Conservation (phyloP, 805 yeast species). For the Metschnikowia continentalis region DNA sequence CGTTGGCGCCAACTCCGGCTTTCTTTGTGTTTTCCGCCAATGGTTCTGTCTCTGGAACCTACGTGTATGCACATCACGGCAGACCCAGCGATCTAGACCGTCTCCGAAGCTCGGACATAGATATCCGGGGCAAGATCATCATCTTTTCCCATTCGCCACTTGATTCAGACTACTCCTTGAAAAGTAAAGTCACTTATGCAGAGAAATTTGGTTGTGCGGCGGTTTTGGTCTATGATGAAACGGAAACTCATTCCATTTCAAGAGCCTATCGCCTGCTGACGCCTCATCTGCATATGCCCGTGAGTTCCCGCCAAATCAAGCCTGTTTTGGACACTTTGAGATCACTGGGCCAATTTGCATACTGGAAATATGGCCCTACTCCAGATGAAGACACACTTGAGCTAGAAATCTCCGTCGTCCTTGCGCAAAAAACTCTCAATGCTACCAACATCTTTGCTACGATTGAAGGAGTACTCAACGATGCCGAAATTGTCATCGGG, state of each 20-base stretch:
- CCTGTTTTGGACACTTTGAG: conserved; percentile 15
- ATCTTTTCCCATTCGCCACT: conserved; percentile 20
- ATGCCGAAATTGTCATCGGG: conserved; percentile 38
- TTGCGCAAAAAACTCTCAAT: background rate
- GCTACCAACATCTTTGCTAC: conserved; percentile 30
- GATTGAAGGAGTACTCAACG: conserved; percentile 35
- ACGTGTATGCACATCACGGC: conserved; percentile 32
- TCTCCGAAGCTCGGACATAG: conserved; percentile 18
- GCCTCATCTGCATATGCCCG: conserved; percentile 12
- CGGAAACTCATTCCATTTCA: conserved; percentile 8
- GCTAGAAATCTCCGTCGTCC: conserved; percentile 6
- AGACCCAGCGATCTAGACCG: conserved; percentile 24
- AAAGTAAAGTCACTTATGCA: conserved; percentile 12
- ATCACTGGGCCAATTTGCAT: conserved; percentile 5
- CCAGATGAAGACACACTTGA: conserved; percentile 6
- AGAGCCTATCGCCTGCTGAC: conserved; percentile 6
- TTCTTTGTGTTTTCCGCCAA: conserved; percentile 24
- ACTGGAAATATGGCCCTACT: conserved; percentile 13
- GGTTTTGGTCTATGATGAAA: conserved; percentile 14
- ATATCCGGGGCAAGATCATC: conserved; percentile 24
- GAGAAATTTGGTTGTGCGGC: conserved; percentile 13
- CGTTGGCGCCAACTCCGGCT: conserved; percentile 27
- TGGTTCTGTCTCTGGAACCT: conserved; percentile 24
- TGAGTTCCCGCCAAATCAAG: conserved; percentile 9
- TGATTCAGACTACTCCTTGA: conserved; percentile 4